phyloP scores from a whole-genome alignment of 495 filamentous ascomycete species.

The Daldinia childiae region DNA sequence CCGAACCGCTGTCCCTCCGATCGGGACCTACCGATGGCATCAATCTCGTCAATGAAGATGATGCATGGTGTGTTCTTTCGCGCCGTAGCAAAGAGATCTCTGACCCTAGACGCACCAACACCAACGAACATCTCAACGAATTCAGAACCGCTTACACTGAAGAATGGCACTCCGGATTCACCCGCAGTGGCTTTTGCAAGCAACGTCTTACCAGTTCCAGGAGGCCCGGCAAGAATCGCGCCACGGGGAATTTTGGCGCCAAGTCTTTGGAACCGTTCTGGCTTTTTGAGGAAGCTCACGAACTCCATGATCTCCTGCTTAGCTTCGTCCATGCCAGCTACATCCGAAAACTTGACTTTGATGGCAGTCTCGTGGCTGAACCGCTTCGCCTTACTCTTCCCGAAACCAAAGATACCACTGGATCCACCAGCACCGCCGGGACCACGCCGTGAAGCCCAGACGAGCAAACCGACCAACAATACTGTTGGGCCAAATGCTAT shows the following conservation, averaged over 20 bases:
- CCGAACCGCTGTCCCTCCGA: conserved; percentile 74
- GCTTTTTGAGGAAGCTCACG: conserved; percentile 92
- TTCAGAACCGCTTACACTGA: conserved; percentile 96
- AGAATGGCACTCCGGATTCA: conserved; percentile 97
- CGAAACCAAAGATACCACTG: conserved; percentile 90
- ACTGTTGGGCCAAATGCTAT: conserved; percentile 87
- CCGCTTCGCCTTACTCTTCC: conserved; percentile 91
- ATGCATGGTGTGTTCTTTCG: conserved; percentile 97
- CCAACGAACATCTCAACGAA: conserved; percentile 99
- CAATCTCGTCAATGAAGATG: conserved; percentile 99
- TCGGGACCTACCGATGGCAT: conserved; percentile 93
- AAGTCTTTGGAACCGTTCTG: conserved; percentile 87
- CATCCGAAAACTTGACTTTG: conserved; percentile 96
- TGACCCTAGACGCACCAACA: conserved; percentile 93
- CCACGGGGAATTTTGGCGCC: conserved; percentile 98
- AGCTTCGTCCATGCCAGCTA: conserved; percentile 98
- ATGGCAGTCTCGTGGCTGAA: conserved; percentile 97
- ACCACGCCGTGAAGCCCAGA: conserved; percentile 74
- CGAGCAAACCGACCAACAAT: conserved; percentile 80
- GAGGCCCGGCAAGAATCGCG: conserved; percentile 94
- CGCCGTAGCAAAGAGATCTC: conserved; percentile 93
- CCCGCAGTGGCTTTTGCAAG: conserved; percentile 97
- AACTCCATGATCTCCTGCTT: conserved; percentile 99
- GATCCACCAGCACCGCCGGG: conserved; percentile 68
- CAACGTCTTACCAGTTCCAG: conserved; percentile 97